Conservation (phyloP, 2,329 filamentous ascomycete genomes). For the Cladosporium sp. region DNA sequence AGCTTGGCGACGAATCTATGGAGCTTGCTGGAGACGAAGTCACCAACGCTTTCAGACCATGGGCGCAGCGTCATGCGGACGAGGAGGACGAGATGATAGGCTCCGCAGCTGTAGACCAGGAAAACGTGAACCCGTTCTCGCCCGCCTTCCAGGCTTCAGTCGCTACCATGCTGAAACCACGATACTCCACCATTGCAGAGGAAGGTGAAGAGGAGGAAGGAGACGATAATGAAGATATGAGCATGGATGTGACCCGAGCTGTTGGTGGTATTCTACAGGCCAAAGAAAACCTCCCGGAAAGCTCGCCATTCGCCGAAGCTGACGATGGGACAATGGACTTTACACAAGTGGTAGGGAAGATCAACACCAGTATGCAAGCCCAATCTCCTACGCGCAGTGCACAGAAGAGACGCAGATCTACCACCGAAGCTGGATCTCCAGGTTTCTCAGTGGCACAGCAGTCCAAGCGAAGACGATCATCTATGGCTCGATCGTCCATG, state of each 20-base stretch:
- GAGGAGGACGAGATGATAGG: constrained; percentile 17
- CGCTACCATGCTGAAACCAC: constrained; percentile 15
- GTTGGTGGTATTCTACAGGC: constrained; percentile 71
- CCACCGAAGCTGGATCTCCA: constrained; percentile 33
- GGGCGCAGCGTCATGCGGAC: constrained; percentile 56
- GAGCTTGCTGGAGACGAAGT: constrained; percentile 60
- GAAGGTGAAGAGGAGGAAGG: constrained; percentile 50
- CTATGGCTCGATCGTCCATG: constrained; percentile 31
- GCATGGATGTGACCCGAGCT: constrained; percentile 88
- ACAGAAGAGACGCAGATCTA: constrained; percentile 42
- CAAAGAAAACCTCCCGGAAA: constrained; percentile 27
- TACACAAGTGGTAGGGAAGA: constrained; percentile 51
- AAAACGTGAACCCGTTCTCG: constrained; percentile 48
- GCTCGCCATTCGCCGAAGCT: constrained; percentile 32
- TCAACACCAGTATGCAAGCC: constrained; percentile 33
- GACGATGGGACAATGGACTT: constrained; percentile 52
- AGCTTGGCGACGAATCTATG: constrained; percentile 50
- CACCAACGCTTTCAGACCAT: constrained; percentile 70
- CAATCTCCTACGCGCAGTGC: constrained; percentile 31
- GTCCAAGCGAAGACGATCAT: constrained; percentile 37
- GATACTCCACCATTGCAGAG: constrained; percentile 26
- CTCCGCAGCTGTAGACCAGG: constrained; percentile 39
- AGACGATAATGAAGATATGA: constrained; percentile 61
- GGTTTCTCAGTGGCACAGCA: constrained; percentile 14
- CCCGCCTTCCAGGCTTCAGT: constrained; percentile 37